A percentile compares a stretch with the other conserved stretches of the same genome.
phyloP scores from a whole-genome alignment of 2,329 filamentous ascomycete genomes.

The Endoconidiophora laricicola region DNA sequence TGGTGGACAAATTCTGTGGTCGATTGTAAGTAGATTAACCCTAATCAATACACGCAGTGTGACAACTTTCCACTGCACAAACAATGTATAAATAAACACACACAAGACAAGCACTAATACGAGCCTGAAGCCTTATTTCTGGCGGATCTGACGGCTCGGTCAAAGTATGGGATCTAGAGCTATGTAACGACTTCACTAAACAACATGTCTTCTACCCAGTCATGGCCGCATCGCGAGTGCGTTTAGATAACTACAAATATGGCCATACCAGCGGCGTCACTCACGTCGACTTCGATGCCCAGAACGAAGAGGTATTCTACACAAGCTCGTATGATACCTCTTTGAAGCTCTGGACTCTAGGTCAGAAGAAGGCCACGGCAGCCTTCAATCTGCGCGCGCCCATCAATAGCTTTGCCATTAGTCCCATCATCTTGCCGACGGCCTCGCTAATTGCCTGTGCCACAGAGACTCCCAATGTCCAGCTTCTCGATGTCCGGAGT shows the following conservation, averaged over 20 bases:
- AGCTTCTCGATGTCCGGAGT: conserved; percentile 50
- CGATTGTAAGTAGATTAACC: conserved; percentile 36
- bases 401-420: conserved; percentile 63
- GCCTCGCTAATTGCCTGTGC: conserved; percentile 70
- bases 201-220: conserved; percentile 37
- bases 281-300: conserved; percentile 61
- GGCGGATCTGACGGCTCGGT: conserved; percentile 75
- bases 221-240: conserved; percentile 31
- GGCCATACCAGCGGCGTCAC: conserved; percentile 57
- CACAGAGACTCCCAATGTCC: conserved; percentile 69
- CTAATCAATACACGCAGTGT: neutral
- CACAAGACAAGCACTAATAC: neutral
- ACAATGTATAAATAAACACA: neutral
- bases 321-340: conserved; percentile 65
- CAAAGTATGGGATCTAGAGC: conserved; percentile 65
- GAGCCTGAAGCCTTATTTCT: conserved; percentile 49
- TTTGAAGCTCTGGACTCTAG: conserved; percentile 58
- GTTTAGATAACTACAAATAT: conserved; percentile 16
- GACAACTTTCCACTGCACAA: neutral
- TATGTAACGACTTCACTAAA: conserved; percentile 26
- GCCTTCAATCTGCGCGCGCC: conserved; percentile 52
- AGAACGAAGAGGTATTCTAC: conserved; percentile 59
- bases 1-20: conserved; percentile 69
- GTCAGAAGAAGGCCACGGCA: conserved; percentile 41
- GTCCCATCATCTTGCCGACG: conserved; percentile 38